Percentiles rank a stretch among this genome's conserved stretches.
Evolutionary conservation across 306 rosid genomes (phyloP).

Genomic region (Rosa persica): DNA sequence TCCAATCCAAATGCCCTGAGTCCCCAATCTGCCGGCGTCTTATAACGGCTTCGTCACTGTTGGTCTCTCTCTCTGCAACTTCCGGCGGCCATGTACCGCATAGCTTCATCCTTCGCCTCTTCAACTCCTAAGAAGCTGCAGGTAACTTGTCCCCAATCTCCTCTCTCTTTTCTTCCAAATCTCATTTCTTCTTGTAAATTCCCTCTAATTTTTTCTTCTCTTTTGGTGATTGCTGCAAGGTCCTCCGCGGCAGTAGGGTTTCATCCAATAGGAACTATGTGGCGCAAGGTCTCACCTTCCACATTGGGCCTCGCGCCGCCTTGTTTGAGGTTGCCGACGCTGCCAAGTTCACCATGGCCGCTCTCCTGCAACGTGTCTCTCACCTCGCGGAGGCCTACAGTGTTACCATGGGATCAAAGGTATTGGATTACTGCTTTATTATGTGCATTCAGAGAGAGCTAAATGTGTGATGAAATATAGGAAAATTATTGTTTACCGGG

Average conservation of each 20-base stretch:
- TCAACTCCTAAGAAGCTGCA: slow-evolving; percentile 33
- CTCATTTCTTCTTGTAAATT: not conserved
- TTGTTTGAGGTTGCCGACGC: slow-evolving; percentile 89
- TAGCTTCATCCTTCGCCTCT: slow-evolving; percentile 52
- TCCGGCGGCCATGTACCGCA: slow-evolving; percentile 59
- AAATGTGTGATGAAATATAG: too few species aligned
- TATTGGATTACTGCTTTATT: slow-evolving; percentile 16
- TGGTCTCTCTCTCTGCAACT: too few species aligned
- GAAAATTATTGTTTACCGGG: too few species aligned
- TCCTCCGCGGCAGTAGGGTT: slow-evolving; percentile 30
- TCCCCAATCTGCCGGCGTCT: too few species aligned
- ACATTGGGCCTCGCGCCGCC: slow-evolving; percentile 84
- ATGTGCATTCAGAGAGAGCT: not conserved
- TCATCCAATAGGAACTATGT: slow-evolving; percentile 60
- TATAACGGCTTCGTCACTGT: not conserved
- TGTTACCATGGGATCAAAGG: slow-evolving; percentile 78
- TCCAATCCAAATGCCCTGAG: slow-evolving; percentile 22
- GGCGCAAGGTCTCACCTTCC: slow-evolving; percentile 72
- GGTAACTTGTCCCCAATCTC: slow-evolving; percentile 34
- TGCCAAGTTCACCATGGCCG: slow-evolving; percentile 60
- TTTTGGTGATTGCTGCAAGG: slow-evolving; percentile 27
- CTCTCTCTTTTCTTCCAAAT: not conserved
- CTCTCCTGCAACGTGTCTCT: not conserved
- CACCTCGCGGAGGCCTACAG: not conserved
- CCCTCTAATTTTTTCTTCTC: not conserved